Base-by-base conservation (phyloP, 345 rosid species). In the Raphanus sativus region DNA sequence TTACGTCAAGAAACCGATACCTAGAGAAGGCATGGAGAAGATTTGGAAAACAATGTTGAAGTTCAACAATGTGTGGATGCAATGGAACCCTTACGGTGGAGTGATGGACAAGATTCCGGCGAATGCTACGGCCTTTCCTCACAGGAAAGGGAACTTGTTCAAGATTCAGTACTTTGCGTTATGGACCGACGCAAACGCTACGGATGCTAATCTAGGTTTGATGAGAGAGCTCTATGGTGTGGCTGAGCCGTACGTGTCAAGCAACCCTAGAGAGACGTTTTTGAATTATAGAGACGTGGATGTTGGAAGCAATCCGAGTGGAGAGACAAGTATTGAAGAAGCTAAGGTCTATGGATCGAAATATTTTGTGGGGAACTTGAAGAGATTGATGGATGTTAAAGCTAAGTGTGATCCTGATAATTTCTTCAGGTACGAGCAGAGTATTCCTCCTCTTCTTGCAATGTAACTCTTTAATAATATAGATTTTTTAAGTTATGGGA, bases 31-130 rank as follows among this genome's bases (percentile, higher is more conserved):
- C 2, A 60, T 81, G 11, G 77, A 83, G 21, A 75, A 50, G 17
- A 16, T 81, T 7, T 87, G 84, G 83, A 63, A 63, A 36, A 78
- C 73, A 15, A 60, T 83, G 56, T 45, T 86, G 2, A 69, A 80
- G 15, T 79, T 75, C 6, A 83, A 70, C 34, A 52, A 13, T 21
- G 62, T 78, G 32, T 65, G 66, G 0, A 70, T 85, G 86, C 68
- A 67, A 1, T 80, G 77, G 82, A 86, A 79, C 76, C 88, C 89
- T 7, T 88, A 81, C 8, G 91, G 90, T 1, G 89, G 89, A 6
- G 71, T 65, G 71, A 86, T 88, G 91, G 59, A 78, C 25, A 7
- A 38, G 48, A 86, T 86, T 59, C 55, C 82, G 0, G 79, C 74
- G 1, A 78, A 74, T 0, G 82, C 60, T 1, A 83, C 83, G 0